A percentile compares a stretch with the other conserved stretches of the same genome.
Conservation (phyloP, 495 filamentous ascomycete species). For the Endocarpon pusillum region DNA sequence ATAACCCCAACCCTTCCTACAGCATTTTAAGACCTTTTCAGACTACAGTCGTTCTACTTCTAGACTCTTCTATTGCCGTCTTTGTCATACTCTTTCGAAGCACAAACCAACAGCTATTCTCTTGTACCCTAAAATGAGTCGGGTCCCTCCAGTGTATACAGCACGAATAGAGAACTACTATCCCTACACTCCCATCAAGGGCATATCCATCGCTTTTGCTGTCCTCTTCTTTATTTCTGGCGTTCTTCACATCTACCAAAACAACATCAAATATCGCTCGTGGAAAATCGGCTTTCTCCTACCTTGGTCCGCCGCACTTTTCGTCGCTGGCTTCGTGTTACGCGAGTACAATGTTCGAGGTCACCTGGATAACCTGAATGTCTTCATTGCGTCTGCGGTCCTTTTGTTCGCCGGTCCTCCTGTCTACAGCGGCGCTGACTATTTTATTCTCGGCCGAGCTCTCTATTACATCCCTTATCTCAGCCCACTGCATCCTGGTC, state of each 20-base stretch:
- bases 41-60: no score
- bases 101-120: no score
- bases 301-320: constrained; percentile 32
- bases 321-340: constrained; percentile 40
- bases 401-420: constrained; percentile 53
- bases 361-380: constrained; percentile 34
- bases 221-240: constrained; percentile 45
- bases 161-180: no score
- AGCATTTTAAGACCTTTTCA: no score
- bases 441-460: constrained; percentile 57
- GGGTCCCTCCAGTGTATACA: no score
- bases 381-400: constrained; percentile 43
- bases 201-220: constrained; percentile 48
- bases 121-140: no score
- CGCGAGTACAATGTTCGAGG: constrained; percentile 39
- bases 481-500: constrained; percentile 60
- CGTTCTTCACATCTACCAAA: constrained; percentile 41
- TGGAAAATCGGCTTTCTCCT: constrained; percentile 37
- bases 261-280: constrained; percentile 27
- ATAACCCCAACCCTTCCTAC: no score
- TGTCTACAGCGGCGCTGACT: constrained; percentile 57
- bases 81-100: no score
- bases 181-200: constrained; percentile 63
- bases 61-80: no score
- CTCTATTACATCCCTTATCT: constrained; percentile 67